A percentile compares a stretch with the other conserved stretches of the same genome.
phyloP scores from a whole-genome alignment of 2,329 filamentous ascomycete genomes.

The Neofusicoccum sp. region DNA sequence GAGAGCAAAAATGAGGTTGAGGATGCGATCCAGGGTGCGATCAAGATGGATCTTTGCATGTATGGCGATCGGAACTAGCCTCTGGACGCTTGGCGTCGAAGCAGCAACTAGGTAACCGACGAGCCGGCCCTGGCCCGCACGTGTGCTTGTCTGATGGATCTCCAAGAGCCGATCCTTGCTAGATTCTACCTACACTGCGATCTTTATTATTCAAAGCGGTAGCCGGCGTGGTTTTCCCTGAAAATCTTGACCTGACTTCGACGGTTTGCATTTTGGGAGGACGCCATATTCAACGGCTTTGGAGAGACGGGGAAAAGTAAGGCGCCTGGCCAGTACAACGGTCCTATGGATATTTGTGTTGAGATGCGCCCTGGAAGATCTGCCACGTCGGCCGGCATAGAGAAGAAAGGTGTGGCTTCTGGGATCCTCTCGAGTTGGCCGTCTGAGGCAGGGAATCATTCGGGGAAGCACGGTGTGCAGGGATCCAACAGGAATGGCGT shows the following conservation, averaged over 20 bases:
- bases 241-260: neutral
- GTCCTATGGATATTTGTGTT: neutral
- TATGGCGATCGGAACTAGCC: neutral
- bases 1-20: neutral
- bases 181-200: neutral
- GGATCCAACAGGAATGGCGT: neutral
- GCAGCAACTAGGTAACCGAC: neutral
- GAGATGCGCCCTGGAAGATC: neutral
- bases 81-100: neutral
- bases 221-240: neutral
- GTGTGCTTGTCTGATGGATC: neutral
- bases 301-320: neutral
- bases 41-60: constrained; percentile 7
- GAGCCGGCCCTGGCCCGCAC: neutral
- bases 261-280: neutral
- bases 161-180: neutral
- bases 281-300: neutral
- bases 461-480: neutral
- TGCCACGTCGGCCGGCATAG: neutral
- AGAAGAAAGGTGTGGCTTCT: neutral
- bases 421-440: neutral
- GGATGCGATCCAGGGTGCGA: neutral
- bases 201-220: neutral
- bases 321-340: neutral
- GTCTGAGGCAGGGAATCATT: neutral